Evolutionary conservation across 345 rosid species (phyloP).

Genomic region (Crucihimalaya himalaica): DNA sequence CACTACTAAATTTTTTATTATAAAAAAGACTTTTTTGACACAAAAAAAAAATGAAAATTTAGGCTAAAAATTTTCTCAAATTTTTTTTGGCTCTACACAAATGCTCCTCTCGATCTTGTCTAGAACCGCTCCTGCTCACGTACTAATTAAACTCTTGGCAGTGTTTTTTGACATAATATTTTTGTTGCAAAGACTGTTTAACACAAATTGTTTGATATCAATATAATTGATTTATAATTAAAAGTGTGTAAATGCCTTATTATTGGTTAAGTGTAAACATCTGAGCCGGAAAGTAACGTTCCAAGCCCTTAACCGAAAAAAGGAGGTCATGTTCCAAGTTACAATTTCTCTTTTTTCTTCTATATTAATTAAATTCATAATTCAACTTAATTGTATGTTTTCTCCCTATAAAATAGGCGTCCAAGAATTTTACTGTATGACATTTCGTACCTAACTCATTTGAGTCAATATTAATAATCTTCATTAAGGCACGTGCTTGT

Average conservation of each 20-base stretch:
- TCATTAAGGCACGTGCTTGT: slow-evolving; percentile 15
- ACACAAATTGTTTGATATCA: background rate
- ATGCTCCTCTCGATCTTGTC: too few relatives aligned
- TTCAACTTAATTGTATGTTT: background rate
- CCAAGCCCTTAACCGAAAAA: background rate
- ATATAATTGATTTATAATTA: background rate
- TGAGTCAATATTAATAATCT: background rate
- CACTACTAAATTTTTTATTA: too few relatives aligned
- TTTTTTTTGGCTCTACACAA: too few relatives aligned
- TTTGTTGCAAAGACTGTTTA: background rate
- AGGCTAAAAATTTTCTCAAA: too few relatives aligned
- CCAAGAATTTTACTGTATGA: background rate
- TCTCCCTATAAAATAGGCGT: background rate
- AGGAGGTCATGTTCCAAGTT: background rate
- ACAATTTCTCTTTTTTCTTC: background rate
- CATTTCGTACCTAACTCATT: slow-evolving; percentile 3
- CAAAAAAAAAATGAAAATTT: too few relatives aligned
- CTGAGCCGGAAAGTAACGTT: slow-evolving; percentile 2
- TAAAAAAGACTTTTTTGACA: too few relatives aligned
- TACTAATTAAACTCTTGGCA: too few relatives aligned
- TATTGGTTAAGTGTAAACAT: slow-evolving; percentile 7
- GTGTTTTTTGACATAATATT: too few relatives aligned
- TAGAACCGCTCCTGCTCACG: too few relatives aligned
- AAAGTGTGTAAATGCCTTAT: background rate
- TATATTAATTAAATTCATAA: background rate